A percentile compares a stretch with the other conserved stretches of the same genome.
These are phyloP conservation scores for Trifolium pratense DNA, from an alignment of 306 rosid species.

Conservation along the genomic window DNA sequence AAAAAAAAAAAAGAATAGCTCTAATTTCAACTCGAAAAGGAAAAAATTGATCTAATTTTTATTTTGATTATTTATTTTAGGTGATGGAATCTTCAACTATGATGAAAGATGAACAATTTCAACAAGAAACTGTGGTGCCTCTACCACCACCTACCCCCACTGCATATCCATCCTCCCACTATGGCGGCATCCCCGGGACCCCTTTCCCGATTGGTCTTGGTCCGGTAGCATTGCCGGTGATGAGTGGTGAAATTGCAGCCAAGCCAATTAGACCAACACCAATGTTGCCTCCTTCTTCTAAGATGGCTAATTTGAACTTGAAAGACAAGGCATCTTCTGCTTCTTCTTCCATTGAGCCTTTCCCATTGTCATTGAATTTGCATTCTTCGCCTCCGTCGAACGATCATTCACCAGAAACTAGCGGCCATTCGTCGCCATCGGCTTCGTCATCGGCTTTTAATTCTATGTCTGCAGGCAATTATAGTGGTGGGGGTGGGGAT, in stretches of 20 bases:
- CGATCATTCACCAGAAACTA: conserved; percentile 48
- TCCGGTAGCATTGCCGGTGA: conserved; percentile 46
- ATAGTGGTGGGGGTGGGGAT: conserved; percentile 61
- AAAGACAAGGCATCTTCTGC: conserved; percentile 45
- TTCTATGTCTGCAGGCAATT: conserved; percentile 56
- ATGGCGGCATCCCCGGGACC: conserved; percentile 48
- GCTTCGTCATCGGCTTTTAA: conserved; percentile 58
- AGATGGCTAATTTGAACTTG: conserved; percentile 67
- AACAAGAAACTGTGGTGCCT: conserved; percentile 42
- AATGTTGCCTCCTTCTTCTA: conserved; percentile 65
- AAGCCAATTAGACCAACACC: conserved; percentile 73
- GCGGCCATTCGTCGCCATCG: conserved; percentile 39
- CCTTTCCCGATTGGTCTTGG: conserved; percentile 48
- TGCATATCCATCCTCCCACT: conserved; percentile 44
- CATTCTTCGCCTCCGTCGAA: conserved; percentile 35
- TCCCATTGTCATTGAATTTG: conserved; percentile 61
- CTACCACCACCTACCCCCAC: conserved; percentile 19
- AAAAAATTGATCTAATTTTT: conserved; percentile 7
- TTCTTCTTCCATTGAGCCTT: conserved; percentile 34
- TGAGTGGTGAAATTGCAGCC: conserved; percentile 37
- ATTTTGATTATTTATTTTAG: conserved; percentile 39
- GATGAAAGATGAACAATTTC: conserved; percentile 57
- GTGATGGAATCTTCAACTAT: conserved; percentile 53
- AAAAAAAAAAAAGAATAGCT: not conserved
- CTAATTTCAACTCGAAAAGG: not conserved